phyloP scores from a whole-genome alignment of 2,329 filamentous ascomycete genomes.

The Ophiostoma pallidulum region DNA sequence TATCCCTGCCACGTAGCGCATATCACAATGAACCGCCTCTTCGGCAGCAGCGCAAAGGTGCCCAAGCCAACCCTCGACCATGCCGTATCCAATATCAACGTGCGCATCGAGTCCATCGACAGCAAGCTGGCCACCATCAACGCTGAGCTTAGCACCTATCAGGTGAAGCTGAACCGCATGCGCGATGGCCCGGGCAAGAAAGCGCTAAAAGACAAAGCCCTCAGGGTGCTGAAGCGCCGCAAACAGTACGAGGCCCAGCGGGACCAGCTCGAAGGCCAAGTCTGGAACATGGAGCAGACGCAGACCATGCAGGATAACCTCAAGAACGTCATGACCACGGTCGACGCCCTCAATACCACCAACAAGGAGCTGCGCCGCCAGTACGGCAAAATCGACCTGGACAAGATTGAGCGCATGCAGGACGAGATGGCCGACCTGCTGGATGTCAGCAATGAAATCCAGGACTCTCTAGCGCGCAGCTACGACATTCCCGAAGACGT shows the following conservation, averaged over 20 bases:
- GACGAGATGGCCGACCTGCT: slow-evolving; percentile 98
- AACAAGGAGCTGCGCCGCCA: slow-evolving; percentile 88
- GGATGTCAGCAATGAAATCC: slow-evolving; percentile 96
- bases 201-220: slow-evolving; percentile 85
- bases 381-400: slow-evolving; percentile 94
- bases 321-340: slow-evolving; percentile 96
- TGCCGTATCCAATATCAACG: slow-evolving; percentile 79
- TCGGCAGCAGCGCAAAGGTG: slow-evolving; percentile 62
- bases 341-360: slow-evolving; percentile 94
- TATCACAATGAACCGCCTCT: slow-evolving; percentile 88
- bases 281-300: slow-evolving; percentile 99
- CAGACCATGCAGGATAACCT: slow-evolving; percentile 98
- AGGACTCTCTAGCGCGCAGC: slow-evolving; percentile 81
- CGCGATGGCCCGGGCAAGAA: slow-evolving; percentile 90
- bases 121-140: slow-evolving; percentile 91
- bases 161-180: slow-evolving; percentile 82
- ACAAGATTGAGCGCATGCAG: slow-evolving; percentile 95
- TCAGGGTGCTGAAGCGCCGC: slow-evolving; percentile 85
- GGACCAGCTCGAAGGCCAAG: slow-evolving; percentile 86
- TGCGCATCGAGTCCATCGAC: slow-evolving; percentile 76
- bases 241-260: slow-evolving; percentile 92
- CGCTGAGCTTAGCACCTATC: slow-evolving; percentile 80
- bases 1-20: too few species aligned
- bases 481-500: slow-evolving; percentile 97
- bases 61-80: slow-evolving; percentile 82